These are phyloP conservation scores for Conticribra guillardii DNA, from an alignment of 108 stramenopile genomes.

Conservation along the genomic window DNA sequence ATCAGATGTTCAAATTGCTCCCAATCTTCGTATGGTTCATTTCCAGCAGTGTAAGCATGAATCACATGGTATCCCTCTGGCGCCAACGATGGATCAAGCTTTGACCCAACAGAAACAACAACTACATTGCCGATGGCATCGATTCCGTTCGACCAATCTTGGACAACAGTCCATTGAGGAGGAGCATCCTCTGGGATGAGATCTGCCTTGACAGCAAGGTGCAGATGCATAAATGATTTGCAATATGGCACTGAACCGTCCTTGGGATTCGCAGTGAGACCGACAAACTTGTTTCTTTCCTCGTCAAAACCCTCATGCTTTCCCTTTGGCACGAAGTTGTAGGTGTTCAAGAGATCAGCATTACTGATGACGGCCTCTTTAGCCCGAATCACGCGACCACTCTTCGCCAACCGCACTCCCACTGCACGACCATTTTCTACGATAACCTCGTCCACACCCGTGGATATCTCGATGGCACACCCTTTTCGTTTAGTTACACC, in stretches of 20 bases:
- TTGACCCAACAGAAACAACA: constrained; percentile 76
- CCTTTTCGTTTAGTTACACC: constrained; percentile 78
- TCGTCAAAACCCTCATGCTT: constrained; percentile 31
- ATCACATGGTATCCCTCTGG: constrained; percentile 93
- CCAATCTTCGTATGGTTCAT: constrained; percentile 89
- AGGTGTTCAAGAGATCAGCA: constrained; percentile 84
- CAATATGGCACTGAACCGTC: constrained; percentile 70
- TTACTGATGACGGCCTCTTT: constrained; percentile 90
- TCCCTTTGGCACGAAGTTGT: constrained; percentile 64
- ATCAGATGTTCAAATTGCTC: constrained; percentile 68
- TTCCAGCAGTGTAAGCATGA: constrained; percentile 92
- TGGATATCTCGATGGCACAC: constrained; percentile 61
- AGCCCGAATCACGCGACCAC: constrained; percentile 72
- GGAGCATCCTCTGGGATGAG: constrained; percentile 88
- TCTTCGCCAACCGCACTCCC: constrained; percentile 72
- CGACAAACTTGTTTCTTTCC: constrained; percentile 66
- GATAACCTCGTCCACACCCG: constrained; percentile 83
- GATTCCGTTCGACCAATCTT: constrained; percentile 88
- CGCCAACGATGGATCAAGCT: constrained; percentile 87
- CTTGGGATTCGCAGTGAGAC: constrained; percentile 62
- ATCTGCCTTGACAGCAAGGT: constrained; percentile 88
- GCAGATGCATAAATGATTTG: constrained; percentile 91
- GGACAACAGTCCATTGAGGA: constrained; percentile 94
- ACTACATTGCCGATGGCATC: constrained; percentile 90
- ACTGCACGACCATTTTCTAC: constrained; percentile 79